These are phyloP conservation scores for Calophaca sinica DNA, from an alignment of 306 rosid genomes.

Conservation along the genomic window DNA sequence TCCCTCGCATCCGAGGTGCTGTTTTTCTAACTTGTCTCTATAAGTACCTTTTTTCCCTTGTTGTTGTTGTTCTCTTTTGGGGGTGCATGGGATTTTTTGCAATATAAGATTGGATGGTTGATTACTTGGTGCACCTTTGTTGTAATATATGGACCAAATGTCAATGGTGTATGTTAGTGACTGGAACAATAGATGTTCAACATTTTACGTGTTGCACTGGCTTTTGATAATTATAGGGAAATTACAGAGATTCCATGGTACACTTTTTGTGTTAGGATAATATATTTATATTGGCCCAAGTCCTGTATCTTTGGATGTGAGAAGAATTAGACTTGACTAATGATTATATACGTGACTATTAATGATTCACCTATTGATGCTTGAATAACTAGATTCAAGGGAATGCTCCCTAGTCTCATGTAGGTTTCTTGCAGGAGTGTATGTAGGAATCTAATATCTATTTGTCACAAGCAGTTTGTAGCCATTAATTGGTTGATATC, in stretches of 20 bases:
- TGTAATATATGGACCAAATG: constrained; percentile 18
- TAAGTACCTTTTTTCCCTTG: not conserved
- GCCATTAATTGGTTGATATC: constrained; percentile 2
- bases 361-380: constrained; percentile 36
- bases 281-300: constrained; percentile 16
- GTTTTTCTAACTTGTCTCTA: constrained; percentile 34
- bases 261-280: constrained; percentile 2
- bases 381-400: constrained; percentile 30
- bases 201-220: not conserved
- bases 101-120: constrained; percentile 21
- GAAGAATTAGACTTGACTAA: constrained; percentile 19
- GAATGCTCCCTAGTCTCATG: no score
- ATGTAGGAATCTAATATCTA: constrained; percentile 4
- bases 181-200: not conserved
- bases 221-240: not conserved
- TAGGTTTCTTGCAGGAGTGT: no score
- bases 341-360: constrained; percentile 10
- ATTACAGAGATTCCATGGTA: not conserved
- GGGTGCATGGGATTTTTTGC: not conserved
- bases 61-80: not conserved
- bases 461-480: constrained; percentile 19
- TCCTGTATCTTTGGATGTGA: constrained; percentile 32
- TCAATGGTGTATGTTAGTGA: constrained; percentile 9
- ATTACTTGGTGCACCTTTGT: constrained; percentile 23
- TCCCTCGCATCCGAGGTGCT: constrained; percentile 56